Conservation (phyloP, 2,329 filamentous ascomycete species). For the Colletotrichum abscissum region DNA sequence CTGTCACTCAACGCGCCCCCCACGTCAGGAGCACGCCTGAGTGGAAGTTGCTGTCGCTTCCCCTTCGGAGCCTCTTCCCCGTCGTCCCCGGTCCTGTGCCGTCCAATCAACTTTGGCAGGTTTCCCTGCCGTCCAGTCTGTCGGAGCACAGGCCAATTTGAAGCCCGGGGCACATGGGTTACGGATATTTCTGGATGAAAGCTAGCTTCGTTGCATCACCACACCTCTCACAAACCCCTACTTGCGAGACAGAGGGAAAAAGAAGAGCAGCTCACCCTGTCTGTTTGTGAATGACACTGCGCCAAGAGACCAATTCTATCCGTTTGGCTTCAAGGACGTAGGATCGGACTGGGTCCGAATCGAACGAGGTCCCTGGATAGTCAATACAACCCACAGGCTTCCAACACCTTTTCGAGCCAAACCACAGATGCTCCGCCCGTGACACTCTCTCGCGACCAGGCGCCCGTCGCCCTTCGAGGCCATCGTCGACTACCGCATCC, state of each 20-base stretch:
- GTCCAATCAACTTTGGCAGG: constrained; percentile 13
- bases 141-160: constrained; percentile 18
- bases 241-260: not conserved
- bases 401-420: not conserved
- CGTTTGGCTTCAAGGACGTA: constrained; percentile 13
- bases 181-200: constrained; percentile 29
- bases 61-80: constrained; percentile 23
- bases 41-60: not conserved
- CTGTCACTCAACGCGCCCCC: constrained; percentile 9
- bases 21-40: constrained; percentile 15
- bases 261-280: not conserved
- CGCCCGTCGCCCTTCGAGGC: constrained; percentile 23
- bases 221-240: constrained; percentile 24
- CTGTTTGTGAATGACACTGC: constrained; percentile 15
- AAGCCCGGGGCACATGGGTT: constrained; percentile 7
- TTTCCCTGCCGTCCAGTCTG: constrained; percentile 1
- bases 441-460: constrained; percentile 28
- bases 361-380: not conserved
- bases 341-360: constrained; percentile 4
- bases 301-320: constrained; percentile 4
- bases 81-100: not conserved
- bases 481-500: constrained; percentile 14
- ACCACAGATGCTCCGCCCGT: constrained; percentile 24
- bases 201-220: constrained; percentile 17
- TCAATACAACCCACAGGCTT: not conserved